These are phyloP conservation scores for Eucalyptus marginata DNA, from an alignment of 345 rosid species.

Conservation along the genomic window DNA sequence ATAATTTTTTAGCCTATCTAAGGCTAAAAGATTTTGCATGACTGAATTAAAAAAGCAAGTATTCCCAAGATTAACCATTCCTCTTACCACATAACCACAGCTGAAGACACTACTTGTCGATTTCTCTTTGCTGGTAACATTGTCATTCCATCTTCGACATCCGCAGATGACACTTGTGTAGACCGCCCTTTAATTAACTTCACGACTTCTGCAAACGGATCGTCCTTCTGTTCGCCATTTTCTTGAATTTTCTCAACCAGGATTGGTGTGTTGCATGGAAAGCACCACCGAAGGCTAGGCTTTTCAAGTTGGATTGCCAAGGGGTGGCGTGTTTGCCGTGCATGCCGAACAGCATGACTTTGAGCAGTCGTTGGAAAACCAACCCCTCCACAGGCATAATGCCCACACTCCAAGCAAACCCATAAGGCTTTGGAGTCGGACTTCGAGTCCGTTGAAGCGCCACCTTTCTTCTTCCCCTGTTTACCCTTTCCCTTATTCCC, in stretches of 20 bases:
- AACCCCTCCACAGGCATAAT: conserved; percentile 78
- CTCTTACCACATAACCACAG: conserved; percentile 48
- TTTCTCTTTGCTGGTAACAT: conserved; percentile 28
- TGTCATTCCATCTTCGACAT: conserved; percentile 62
- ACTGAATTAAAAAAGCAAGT: conserved; percentile 96
- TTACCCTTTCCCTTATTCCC: conserved; percentile 58
- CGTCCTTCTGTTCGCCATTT: conserved; percentile 36
- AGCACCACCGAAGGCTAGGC: conserved; percentile 83
- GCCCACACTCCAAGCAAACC: conserved; percentile 94
- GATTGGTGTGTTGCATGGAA: conserved; percentile 49
- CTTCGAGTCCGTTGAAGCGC: conserved; percentile 31
- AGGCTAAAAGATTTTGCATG: conserved; percentile 79
- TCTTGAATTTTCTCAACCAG: conserved; percentile 60
- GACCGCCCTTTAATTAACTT: conserved; percentile 49
- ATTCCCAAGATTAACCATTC: conserved; percentile 90
- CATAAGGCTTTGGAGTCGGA: conserved; percentile 59
- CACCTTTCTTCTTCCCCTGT: conserved; percentile 56
- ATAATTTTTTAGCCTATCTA: conserved; percentile 43
- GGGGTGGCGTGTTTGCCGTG: conserved; percentile 49
- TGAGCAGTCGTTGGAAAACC: conserved; percentile 77
- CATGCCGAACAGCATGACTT: conserved; percentile 68
- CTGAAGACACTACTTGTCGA: conserved; percentile 9
- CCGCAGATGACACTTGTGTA: conserved; percentile 16
- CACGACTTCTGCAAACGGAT: conserved; percentile 33
- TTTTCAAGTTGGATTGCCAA: conserved; percentile 78